Evolutionary conservation across 1,284 basidiomycete genomes (phyloP), one percentile per base, ranked within the genome.

Genomic region (Cutaneotrichosporon sp.): DNA sequence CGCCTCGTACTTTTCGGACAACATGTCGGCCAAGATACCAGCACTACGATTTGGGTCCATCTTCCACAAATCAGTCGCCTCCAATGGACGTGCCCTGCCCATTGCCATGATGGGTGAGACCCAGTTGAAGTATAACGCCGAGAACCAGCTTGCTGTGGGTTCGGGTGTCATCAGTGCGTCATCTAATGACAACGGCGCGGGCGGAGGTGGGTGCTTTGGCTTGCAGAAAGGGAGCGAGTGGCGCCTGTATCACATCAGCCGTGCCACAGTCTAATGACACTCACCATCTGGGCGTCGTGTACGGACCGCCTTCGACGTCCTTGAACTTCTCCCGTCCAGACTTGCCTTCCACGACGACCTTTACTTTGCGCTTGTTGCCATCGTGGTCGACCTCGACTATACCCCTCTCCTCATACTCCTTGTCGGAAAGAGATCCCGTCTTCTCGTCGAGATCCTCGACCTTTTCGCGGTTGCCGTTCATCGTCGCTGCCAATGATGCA

Each of bases 11-110:
- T 85, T 84, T 1, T 72, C 72, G 21, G 80, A 74, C 30, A 96
- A 85, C 37, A 76, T 77, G 7, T 81, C 76, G 1, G 87, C 84
- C 43, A 91, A 81, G 14, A 76, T 77, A 18, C 81, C 81, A 14
- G 83, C 76, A 44, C 83, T 80, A 44, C 76, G 67, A 5, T 63
- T 64, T 2, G 70, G 66, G 56, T 85, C 84, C 41, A 93, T 82
- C 68, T 83, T 85, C 80, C 86, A 93, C n/a, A 94, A 77, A 73
- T 96, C 91, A 0, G 84, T 77, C 0, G 85, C 83, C 68, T 91
- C 86, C 4, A 94, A 79, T 1, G 90, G 86, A 5, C 90, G 81
- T 14, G 83, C 80, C 10, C 77, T 76, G 14, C 79, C 79, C 1
- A 76, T 64, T 4, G 75, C 76, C 70, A 90, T 80, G 48, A 90